A percentile compares a stretch with the other conserved stretches of the same genome.
Conservation (phyloP, 208 protist species). For the Crithidia sp. region DNA sequence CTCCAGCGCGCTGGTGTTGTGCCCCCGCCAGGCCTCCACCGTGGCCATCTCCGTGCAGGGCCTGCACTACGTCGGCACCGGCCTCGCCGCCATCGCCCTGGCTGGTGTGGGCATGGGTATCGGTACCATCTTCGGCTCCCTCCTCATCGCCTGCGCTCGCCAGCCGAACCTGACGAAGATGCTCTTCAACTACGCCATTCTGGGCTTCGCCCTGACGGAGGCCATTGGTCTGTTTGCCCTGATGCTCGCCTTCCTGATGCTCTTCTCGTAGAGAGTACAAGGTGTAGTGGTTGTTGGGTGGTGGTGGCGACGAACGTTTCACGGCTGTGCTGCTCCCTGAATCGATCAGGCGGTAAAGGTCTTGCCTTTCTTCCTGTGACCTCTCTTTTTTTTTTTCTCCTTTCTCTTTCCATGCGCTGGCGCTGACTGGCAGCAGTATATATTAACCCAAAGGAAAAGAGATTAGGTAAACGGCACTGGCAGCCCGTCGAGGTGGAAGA, state of each 20-base stretch:
- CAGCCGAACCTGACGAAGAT: slow-evolving; percentile 92
- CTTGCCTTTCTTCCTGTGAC: too few relatives aligned
- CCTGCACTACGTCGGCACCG: slow-evolving; percentile 92
- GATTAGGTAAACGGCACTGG: too few relatives aligned
- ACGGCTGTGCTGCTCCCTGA: too few relatives aligned
- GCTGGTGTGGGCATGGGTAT: slow-evolving; percentile 92
- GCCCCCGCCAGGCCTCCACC: slow-evolving; percentile 76
- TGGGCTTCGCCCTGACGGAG: slow-evolving; percentile 92
- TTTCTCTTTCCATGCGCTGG: too few relatives aligned
- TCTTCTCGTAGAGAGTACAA: slow-evolving; percentile 84
- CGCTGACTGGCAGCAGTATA: too few relatives aligned
- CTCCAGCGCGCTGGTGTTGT: slow-evolving; percentile 46
- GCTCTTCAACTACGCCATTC: slow-evolving; percentile 94
- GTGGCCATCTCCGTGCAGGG: slow-evolving; percentile 91
- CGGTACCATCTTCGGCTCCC: slow-evolving; percentile 88
- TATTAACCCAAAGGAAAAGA: too few relatives aligned
- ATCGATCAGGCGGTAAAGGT: too few relatives aligned
- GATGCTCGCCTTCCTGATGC: slow-evolving; percentile 94
- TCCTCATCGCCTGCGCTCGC: slow-evolving; percentile 87
- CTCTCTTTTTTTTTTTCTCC: not conserved
- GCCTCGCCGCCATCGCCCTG: slow-evolving; percentile 90
- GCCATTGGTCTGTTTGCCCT: slow-evolving; percentile 92
- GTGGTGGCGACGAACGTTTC: not conserved
- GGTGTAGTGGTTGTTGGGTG: not conserved
- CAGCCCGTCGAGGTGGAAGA: too few relatives aligned